Base-by-base conservation (phyloP, 352 stramenopile genomes). In the Pythium brassicae region DNA sequence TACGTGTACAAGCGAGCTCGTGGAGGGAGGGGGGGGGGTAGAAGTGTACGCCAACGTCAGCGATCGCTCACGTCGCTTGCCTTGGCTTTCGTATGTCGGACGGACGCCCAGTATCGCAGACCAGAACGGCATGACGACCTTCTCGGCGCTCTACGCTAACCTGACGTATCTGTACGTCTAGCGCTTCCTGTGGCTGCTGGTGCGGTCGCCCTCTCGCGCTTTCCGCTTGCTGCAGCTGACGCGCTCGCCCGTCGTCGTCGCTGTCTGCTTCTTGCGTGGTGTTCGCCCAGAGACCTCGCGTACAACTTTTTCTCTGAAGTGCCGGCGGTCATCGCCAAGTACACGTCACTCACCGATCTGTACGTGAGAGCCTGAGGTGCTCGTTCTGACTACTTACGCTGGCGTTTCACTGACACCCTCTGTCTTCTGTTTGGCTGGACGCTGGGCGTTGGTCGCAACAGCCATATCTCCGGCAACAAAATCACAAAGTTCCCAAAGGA, bases 241-340 rank as follows among this genome's bases (percentile, higher is more conserved):
- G 14, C 40, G 32, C 23, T 22, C 34, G 32, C 32, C 9, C 2
- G 34, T 39, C 34, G 11, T 2, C 34, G 34, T 11, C 34, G 2
- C 17, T 39, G 34, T 45, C 26, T 51, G n/a, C n/a, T n/a, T n/a
- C n/a, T n/a, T n/a, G n/a, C n/a, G n/a, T n/a, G n/a, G n/a, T n/a
- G n/a, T n/a, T n/a, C n/a, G n/a, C n/a, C 1, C 22, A 55, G 50
- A 9, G 50, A 55, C n/a, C 50, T 55, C 34, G 34, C 50, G 34
- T 55, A 55, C 35, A 55, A 55, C 29, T 32, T 1, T 4, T 35
- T 35, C 23, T 34, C 23, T 32, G 11, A 35, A 27, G 23, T 11
- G n/a, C 26, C 17, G 6, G 23, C 19, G 25, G 15, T 50, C 19
- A 23, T 34, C 45, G 25, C 25, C 20, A 19, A 37, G 9, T 51